Evolutionary conservation across 2,329 filamentous ascomycete species (phyloP), one percentile per base, ranked within the genome.

Genomic region (Pseudogymnoascus sp.): DNA sequence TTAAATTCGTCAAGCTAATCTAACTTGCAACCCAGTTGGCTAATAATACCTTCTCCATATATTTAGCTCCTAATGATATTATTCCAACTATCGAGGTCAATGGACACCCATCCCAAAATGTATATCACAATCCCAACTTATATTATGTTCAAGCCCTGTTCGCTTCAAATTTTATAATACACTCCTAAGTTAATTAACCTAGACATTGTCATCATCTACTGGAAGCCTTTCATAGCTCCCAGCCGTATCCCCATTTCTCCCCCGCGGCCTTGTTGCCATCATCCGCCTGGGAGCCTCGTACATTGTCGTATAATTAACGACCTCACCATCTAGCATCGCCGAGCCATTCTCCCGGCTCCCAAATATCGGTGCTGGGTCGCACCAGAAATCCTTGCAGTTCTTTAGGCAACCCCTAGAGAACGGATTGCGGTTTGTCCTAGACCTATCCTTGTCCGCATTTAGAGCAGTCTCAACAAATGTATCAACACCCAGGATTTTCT

Each of bases 321-420:
- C 78, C 70, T 89, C 83, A 1, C 95, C 93, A 12, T 87, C 90
- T 6, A 99, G 77, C 73, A 92, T 78, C 0, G 89, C 92, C 46
- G 82, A 81, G 11, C 93, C 93, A 60, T 84, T 88, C 70, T 90
- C 86, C 64, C 89, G 83, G 69, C 82, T 85, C 10, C 89, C 86
- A 73, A 96, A 93, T 16, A 96, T 75, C 0, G 93, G 89, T 1
- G 90, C 88, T 1, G 90, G 86, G 73, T 97, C 95, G 71, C 90
- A 93, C 91, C 93, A 97, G 74, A 99, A 99, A 75, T 99, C 96
- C 68, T 85, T 89, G 76, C 95, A 99, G 73, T 99, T 99, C 64
- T 87, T 84, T n/a, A 96, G 70, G 40, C 91, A 81, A 6, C 95
- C 95, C 34, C 87, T 82, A 64, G 87, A 93, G 75, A 93, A 99